A percentile compares a stretch with the other conserved stretches of the same genome.
phyloP scores from a whole-genome alignment of 352 stramenopile species.

The Phytophthora niederhauseri region DNA sequence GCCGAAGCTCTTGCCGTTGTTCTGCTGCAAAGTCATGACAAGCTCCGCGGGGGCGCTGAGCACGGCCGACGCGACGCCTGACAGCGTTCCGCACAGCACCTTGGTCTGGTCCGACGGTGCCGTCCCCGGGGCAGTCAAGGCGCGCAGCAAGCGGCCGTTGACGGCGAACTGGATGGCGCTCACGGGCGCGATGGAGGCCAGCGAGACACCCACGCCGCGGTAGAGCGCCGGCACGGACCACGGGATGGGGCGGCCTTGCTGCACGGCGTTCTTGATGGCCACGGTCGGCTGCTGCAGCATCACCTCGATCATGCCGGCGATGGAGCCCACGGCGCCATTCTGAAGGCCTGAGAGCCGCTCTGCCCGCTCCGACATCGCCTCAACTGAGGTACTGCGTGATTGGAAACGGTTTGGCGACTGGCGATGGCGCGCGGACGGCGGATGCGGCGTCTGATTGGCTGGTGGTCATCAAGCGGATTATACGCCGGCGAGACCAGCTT shows the following conservation, averaged over 20 bases:
- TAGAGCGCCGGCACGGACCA: conserved; percentile 72
- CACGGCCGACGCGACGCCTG: conserved; percentile 62
- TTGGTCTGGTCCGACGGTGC: conserved; percentile 54
- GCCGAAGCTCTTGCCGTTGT: conserved; percentile 72
- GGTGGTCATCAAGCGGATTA: conserved; percentile 12
- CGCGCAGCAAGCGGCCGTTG: conserved; percentile 71
- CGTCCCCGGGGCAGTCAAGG: conserved; percentile 21
- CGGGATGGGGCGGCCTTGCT: conserved; percentile 73
- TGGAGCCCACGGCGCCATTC: conserved; percentile 79
- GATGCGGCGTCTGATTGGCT: conserved; percentile 12
- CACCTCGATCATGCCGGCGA: conserved; percentile 86
- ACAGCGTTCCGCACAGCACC: conserved; percentile 65
- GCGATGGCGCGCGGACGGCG: neutral
- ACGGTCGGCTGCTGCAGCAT: conserved; percentile 85
- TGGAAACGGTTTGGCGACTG: conserved; percentile 12
- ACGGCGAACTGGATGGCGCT: conserved; percentile 82
- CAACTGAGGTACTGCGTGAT: neutral
- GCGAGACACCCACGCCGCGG: conserved; percentile 77
- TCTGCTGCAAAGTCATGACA: conserved; percentile 89
- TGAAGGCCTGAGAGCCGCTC: conserved; percentile 73
- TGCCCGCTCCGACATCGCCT: conserved; percentile 49
- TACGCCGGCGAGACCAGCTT: neutral
- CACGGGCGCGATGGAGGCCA: conserved; percentile 81
- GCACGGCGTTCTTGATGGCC: conserved; percentile 86
- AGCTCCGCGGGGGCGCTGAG: conserved; percentile 79